Conservation (phyloP, 345 rosid genomes). For the Salix caprea region DNA sequence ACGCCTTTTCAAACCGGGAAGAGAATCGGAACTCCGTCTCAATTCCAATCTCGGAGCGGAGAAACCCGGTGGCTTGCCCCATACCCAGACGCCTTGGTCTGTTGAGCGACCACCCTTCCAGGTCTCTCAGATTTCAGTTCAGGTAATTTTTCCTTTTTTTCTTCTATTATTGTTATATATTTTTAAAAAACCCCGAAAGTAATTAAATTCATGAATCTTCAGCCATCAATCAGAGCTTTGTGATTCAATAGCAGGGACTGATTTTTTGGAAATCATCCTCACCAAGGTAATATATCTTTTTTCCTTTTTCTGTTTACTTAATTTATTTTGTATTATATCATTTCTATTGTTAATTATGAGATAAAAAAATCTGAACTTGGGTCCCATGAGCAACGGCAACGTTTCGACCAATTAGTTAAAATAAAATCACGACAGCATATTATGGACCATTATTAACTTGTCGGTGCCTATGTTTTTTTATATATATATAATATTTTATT, state of each 20-base stretch:
- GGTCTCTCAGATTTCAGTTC: slow-evolving; percentile 55
- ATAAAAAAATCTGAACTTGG: not conserved
- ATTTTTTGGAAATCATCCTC: slow-evolving; percentile 72
- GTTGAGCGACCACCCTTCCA: slow-evolving; percentile 39
- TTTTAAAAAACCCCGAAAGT: not conserved
- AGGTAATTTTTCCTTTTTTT: slow-evolving; percentile 28
- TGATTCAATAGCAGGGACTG: slow-evolving; percentile 57
- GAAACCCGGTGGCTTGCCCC: slow-evolving; percentile 62
- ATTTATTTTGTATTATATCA: not conserved
- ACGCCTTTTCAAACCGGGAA: slow-evolving; percentile 42
- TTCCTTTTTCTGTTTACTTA: not conserved
- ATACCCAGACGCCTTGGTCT: slow-evolving; percentile 65
- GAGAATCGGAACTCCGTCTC: slow-evolving; percentile 43
- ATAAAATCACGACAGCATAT: not conserved
- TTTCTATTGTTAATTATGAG: not conserved
- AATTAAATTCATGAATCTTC: slow-evolving; percentile 15
- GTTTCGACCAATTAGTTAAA: not conserved
- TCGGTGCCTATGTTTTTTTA: not conserved
- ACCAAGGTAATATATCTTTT: slow-evolving; percentile 45
- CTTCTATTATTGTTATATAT: not conserved
- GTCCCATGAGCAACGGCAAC: not conserved
- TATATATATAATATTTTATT: not conserved
- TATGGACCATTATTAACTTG: not conserved
- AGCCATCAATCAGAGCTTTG: slow-evolving; percentile 63
- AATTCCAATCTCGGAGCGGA: slow-evolving; percentile 31